Base-by-base conservation (phyloP, 2,329 filamentous ascomycete genomes). In the Sphaerostilbella broomeana region DNA sequence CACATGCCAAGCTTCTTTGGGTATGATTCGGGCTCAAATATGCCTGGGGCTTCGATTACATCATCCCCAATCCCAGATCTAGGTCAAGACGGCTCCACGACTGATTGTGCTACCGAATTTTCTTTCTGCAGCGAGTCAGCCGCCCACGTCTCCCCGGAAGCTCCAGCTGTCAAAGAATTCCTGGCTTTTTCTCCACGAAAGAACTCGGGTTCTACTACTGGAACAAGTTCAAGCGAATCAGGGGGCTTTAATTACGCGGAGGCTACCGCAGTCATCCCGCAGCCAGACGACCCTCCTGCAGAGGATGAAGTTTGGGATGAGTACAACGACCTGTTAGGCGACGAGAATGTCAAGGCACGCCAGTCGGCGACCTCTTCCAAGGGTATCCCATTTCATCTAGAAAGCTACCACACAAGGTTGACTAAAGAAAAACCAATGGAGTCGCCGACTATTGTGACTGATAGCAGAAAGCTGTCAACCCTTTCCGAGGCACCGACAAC, bases 221-320 rank as follows among this genome's bases (percentile, higher is more conserved):
- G 54, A n/a, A 61, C 62, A 6, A 59, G 21, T 4, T 82, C 84
- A 1, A 85, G 78, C 53, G 86, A 77, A 51, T 86, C 84, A 2
- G 78, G 76, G 1, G 61, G 73, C 11, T 65, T 72, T 35, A 78
- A 74, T 40, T 79, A 73, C 47, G 70, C 72, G 10, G 73, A 74
- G 5, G 77, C 80, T 4, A 84, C 79, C 12, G 81, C 84, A 6
- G 63, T 86, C 3, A 67, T 84, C 16, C 83, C 84, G 1, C 64
- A 68, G 3, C 69, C 76, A 2, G 69, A 68, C 30, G 77, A 79
- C 4, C 80, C 77, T 0, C 71, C 81, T 4, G 77, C 68, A 1
- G 85, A 94, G 48, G 90, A 95, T 51, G 90, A 95, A 55, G 75
- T 95, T 2, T 97, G 90, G 90, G 81, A 89, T 36, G 90, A 94